Percentiles rank a stretch among this genome's conserved stretches.
These are phyloP conservation scores for Flaveria ramosissima DNA, from an alignment of 129 eudicot genomes.

Conservation along the genomic window DNA sequence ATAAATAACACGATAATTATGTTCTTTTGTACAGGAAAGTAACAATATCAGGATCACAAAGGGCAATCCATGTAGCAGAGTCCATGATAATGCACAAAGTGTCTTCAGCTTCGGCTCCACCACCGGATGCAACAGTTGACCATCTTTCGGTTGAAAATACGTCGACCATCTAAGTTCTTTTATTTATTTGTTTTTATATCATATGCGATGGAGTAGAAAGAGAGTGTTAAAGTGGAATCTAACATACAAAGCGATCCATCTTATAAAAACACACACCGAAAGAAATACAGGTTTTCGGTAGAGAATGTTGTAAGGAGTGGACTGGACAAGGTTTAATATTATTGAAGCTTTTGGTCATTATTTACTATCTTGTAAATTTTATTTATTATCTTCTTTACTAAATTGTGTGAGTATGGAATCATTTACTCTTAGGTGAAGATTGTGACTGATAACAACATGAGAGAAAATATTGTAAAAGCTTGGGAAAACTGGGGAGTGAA, in stretches of 20 bases:
- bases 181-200: not conserved
- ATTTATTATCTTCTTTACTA: too few species aligned
- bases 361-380: too few species aligned
- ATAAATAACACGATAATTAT: too few species aligned
- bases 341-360: too few species aligned
- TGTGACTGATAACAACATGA: too few species aligned
- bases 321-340: not conserved
- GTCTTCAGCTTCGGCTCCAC: slow-evolving; percentile 48
- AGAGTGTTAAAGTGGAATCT: not conserved
- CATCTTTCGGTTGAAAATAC: not conserved
- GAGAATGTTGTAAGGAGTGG: not conserved
- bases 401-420: too few species aligned
- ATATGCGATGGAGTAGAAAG: not conserved
- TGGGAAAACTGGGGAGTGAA: too few species aligned
- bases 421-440: too few species aligned
- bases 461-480: too few species aligned
- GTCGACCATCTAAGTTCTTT: not conserved
- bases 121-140: not conserved
- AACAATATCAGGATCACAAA: slow-evolving; percentile 75
- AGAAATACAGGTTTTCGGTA: not conserved
- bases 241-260: not conserved
- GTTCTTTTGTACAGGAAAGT: slow-evolving; percentile 67
- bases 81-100: slow-evolving; percentile 77
- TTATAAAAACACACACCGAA: not conserved
- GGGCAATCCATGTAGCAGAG: slow-evolving; percentile 76